Base-by-base conservation (phyloP, 2,329 filamentous ascomycete species). In the Hirsutella minnesotensis region DNA sequence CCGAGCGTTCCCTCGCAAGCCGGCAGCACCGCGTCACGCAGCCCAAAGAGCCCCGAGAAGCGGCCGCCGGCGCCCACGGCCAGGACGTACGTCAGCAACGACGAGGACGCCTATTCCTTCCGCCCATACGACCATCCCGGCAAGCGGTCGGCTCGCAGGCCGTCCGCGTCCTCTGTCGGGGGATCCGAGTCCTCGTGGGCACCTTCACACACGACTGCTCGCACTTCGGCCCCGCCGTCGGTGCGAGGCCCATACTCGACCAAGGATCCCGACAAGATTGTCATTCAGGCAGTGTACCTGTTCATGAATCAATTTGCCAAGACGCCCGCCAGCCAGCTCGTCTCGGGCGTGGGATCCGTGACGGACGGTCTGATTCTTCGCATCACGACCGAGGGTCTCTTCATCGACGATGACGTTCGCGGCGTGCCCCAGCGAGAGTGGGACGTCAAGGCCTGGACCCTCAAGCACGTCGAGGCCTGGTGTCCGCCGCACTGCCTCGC, bases 371-470 rank as follows among this genome's bases (percentile, higher is more conserved):
- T 98, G 38, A 85, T 96, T 47, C 73, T 98, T 47, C 84, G 86
- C 41, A 92, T 96, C 56, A 90, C 86, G 10, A 94, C 87, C 2
- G 90, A 95, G 61, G 92, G 92, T 16, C 73, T 96, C 42, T 96
- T 96, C 65, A 92, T 98, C 57, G 92, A 98, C 60, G 92, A 98
- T 61, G 92, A 96, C 60, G 77, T 95, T 41, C 81, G 89, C 37
- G 80, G 81, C 47, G 86, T 95, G 15, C 81, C 86, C n/a, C 88
- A 96, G 64, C 80, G 92, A 46, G 92, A 98, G 66, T 98, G 92
- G 92, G 92, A 98, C 61, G 80, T 96, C 57, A 96, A 96, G 64
- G 89, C 90, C 21, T 96, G 92, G 92, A 95, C 88, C 36, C 76
- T 98, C 65, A 95, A 94, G 66, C 69, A 83, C 50, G 79, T 94